Percentiles rank a stretch among this genome's conserved stretches.
phyloP scores from a whole-genome alignment of 805 yeast species.

The Debaryomyces hansenii region DNA sequence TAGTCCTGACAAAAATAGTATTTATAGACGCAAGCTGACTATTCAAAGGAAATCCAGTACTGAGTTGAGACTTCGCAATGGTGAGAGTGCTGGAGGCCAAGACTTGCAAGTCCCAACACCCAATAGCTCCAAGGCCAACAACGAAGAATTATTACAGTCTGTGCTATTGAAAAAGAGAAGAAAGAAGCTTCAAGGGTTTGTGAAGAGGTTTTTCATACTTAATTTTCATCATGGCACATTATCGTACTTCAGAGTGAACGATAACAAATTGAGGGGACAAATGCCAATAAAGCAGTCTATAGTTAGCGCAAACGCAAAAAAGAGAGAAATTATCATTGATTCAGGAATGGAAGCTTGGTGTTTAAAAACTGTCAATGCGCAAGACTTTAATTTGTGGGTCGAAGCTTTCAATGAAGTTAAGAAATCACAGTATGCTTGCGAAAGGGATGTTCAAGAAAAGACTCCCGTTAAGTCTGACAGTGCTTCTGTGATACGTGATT shows the following conservation, averaged over 20 bases:
- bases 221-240: slow-evolving; percentile 81
- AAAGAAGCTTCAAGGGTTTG: slow-evolving; percentile 82
- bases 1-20: background rate
- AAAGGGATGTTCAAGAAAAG: slow-evolving; percentile 7
- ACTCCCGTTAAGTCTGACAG: slow-evolving; percentile 11
- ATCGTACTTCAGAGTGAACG: slow-evolving; percentile 75
- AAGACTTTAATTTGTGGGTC: slow-evolving; percentile 81
- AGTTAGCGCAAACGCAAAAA: slow-evolving; percentile 73
- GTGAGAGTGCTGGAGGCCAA: background rate
- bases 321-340: slow-evolving; percentile 74
- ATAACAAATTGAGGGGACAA: slow-evolving; percentile 80
- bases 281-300: slow-evolving; percentile 83
- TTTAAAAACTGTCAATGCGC: slow-evolving; percentile 62
- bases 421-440: slow-evolving; percentile 16
- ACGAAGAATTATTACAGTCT: slow-evolving; percentile 78
- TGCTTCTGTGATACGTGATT: slow-evolving; percentile 8
- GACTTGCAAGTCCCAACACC: slow-evolving; percentile 2
- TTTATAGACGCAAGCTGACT: slow-evolving; percentile 2
- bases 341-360: slow-evolving; percentile 96
- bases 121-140: slow-evolving; percentile 33
- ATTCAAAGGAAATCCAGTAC: slow-evolving; percentile 1
- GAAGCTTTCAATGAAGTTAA: slow-evolving; percentile 66
- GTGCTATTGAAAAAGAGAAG: slow-evolving; percentile 74
- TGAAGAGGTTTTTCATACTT: slow-evolving; percentile 78
- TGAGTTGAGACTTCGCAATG: background rate